Evolutionary conservation across 768 basidiomycete genomes (phyloP), one percentile per base, ranked within the genome.

Genomic region (Xanthoconium stramineum): DNA sequence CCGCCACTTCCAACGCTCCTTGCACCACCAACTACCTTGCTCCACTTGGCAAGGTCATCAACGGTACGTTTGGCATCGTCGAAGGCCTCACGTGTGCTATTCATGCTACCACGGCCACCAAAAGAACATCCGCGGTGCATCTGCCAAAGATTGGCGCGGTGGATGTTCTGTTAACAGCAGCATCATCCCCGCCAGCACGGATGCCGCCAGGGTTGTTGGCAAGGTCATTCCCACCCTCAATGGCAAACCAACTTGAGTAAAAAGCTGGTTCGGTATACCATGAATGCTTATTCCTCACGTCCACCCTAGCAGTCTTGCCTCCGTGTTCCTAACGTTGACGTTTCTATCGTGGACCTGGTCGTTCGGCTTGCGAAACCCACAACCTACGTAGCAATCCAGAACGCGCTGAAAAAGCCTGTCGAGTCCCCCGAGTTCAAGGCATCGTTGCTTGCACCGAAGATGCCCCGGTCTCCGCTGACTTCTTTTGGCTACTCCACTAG

Each of bases 21-120:
- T 98, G 96, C 86, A 98, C 96, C 45, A 99, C 96, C 75, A 99
- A 99, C 87, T 99, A 97, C 77, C 84, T 99, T 57, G 96, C 96
- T n/a, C 94, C 96, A 60, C 85, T 99, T 59, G 96, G 94, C 74
- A 99, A 99, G 82, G 88, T 98, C 74, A 81, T 99, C 80, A 67
- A 99, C 77, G 97, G 98, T 85, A 94, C 92, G 59, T 98, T 91
- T 69, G 91, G 89, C 66, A 95, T 99, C 68, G 81, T 90, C 58
- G 96, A 99, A 79, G 96, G 90, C 70, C 82, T 99, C 73, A 98
- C 98, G 97, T 95, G 90, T 77, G 98, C 96, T 66, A 91, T 99
- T 66, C 95, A 98, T 74, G 87, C 95, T 42, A 94, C 94, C 65
- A 97, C 94, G 47, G 94, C 94, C 50, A 96, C 94, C 91, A 94